These are phyloP conservation scores for Rhinocladiella mackenziei DNA, from an alignment of 2,329 filamentous ascomycete species.

Conservation along the genomic window DNA sequence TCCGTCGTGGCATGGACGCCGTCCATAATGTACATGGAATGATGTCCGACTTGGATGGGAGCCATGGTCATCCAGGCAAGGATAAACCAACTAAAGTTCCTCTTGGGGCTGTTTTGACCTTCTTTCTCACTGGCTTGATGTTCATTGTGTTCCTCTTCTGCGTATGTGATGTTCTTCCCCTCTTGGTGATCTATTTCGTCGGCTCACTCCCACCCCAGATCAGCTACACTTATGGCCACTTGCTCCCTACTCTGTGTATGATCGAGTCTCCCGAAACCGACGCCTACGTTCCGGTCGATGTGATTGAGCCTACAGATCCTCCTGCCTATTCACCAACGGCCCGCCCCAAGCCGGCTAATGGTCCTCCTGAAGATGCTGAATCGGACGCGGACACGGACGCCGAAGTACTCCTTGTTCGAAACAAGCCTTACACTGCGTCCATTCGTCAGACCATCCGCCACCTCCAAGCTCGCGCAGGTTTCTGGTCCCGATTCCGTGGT, in stretches of 20 bases:
- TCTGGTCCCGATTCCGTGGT: constrained; percentile 66
- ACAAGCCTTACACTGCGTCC: constrained; percentile 59
- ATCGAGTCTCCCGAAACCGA: constrained; percentile 58
- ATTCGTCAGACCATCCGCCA: constrained; percentile 57
- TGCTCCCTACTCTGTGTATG: constrained; percentile 60
- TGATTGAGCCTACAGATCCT: constrained; percentile 31
- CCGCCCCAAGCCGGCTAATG: constrained; percentile 29
- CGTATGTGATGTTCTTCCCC: constrained; percentile 28
- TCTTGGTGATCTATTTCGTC: too few species aligned
- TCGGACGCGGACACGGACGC: constrained; percentile 40
- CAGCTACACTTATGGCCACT: constrained; percentile 55
- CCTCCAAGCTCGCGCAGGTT: constrained; percentile 61
- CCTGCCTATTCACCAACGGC: constrained; percentile 33
- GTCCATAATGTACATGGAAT: constrained; percentile 29
- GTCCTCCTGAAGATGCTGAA: constrained; percentile 9
- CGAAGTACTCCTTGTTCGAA: constrained; percentile 45
- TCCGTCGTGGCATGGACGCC: constrained; percentile 38
- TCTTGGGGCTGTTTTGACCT: constrained; percentile 30
- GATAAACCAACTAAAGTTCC: constrained; percentile 28
- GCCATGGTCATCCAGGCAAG: constrained; percentile 21
- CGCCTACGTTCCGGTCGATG: constrained; percentile 50
- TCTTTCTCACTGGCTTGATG: constrained; percentile 32
- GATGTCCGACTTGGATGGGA: constrained; percentile 21
- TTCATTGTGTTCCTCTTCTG: constrained; percentile 29
- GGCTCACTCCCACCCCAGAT: constrained; percentile 19